Conservation (phyloP, 2,329 filamentous ascomycete genomes). For the Aspergillus brunneoviolaceus region DNA sequence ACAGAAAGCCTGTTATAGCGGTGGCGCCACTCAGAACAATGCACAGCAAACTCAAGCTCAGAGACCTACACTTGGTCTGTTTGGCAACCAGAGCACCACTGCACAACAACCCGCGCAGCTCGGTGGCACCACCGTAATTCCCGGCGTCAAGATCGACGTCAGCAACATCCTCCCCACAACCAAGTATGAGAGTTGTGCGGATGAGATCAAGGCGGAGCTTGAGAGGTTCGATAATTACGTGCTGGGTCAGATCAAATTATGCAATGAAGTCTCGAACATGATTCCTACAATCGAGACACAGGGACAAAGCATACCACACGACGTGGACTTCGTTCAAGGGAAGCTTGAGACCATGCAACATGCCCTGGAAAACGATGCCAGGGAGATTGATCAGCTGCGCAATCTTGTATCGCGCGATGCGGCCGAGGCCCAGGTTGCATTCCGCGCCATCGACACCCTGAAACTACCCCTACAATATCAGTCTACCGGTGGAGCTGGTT, state of each 20-base stretch:
- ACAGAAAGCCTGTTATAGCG: conserved; percentile 11
- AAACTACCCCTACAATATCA: conserved; percentile 67
- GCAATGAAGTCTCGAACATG: conserved; percentile 73
- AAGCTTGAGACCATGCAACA: conserved; percentile 64
- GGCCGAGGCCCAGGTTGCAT: conserved; percentile 68
- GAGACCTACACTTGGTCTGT: conserved; percentile 44
- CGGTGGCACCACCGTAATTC: conserved; percentile 47
- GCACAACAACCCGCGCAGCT: conserved; percentile 35
- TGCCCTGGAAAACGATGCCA: conserved; percentile 62
- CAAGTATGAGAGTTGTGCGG: conserved; percentile 85
- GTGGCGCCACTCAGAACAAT: conserved; percentile 26
- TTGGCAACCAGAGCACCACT: conserved; percentile 35
- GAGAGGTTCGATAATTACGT: conserved; percentile 77
- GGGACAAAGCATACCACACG: conserved; percentile 63
- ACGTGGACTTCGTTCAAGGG: conserved; percentile 62
- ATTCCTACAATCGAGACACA: conserved; percentile 62
- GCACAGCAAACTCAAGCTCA: conserved; percentile 49
- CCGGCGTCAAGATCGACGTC: conserved; percentile 75
- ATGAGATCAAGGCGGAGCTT: conserved; percentile 76
- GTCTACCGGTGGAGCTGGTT: conserved; percentile 43
- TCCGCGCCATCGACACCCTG: conserved; percentile 72
- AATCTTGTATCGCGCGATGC: conserved; percentile 63
- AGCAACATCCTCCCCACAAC: conserved; percentile 80
- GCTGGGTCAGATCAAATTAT: conserved; percentile 69
- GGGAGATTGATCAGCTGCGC: conserved; percentile 58